Evolutionary conservation across 1,284 basidiomycete species (phyloP).

Genomic region (Pascua guehoae): DNA sequence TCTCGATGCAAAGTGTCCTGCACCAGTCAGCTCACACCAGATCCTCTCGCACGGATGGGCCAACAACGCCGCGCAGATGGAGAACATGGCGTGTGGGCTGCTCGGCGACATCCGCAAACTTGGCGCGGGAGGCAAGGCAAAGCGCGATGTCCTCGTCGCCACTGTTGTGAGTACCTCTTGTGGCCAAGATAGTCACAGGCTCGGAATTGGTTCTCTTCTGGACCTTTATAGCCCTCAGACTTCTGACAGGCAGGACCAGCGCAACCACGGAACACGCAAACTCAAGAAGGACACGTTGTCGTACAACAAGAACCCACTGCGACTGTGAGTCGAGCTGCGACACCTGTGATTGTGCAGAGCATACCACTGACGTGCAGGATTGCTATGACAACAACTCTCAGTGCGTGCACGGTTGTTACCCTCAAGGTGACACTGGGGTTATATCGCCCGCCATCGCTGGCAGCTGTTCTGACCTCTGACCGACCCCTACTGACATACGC

Average conservation of each 20-base stretch:
- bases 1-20: neutral
- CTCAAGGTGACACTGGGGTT: neutral
- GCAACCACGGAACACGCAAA: conserved; percentile 62
- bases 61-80: conserved; percentile 23
- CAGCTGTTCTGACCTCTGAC: neutral
- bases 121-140: conserved; percentile 9
- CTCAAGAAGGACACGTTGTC: conserved; percentile 55
- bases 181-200: too few species aligned
- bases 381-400: conserved; percentile 12
- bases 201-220: too few species aligned
- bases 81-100: conserved; percentile 37
- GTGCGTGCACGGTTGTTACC: neutral
- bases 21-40: conserved; percentile 1
- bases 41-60: conserved; percentile 18
- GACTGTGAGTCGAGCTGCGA: conserved; percentile 47
- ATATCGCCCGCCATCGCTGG: neutral
- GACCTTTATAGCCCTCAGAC: too few species aligned
- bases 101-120: conserved; percentile 27
- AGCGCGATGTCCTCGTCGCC: conserved; percentile 42
- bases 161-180: conserved; percentile 31
- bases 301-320: conserved; percentile 63
- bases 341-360: neutral
- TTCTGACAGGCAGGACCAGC: conserved; percentile 59
- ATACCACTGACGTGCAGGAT: neutral
- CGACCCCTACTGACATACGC: neutral